Evolutionary conservation across 192 early-diverging fungal species (phyloP), one percentile per base, ranked within the genome.

Genomic region (Coemansia sp.): DNA sequence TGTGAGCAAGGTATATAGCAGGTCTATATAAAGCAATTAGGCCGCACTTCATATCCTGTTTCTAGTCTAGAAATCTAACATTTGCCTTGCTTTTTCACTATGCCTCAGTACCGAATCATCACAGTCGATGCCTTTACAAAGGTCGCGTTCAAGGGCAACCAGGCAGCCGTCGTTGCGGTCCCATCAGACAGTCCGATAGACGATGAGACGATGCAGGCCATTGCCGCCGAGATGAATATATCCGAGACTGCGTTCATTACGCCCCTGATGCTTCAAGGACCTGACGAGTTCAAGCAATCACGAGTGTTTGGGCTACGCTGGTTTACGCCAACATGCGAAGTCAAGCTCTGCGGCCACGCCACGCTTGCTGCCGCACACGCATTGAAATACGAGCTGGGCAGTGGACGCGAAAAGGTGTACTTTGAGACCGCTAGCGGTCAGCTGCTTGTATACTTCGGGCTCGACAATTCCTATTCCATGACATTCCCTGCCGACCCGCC

Each of bases 201-300:
- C 62, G 67, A 64, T 8, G 37, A 17, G 11, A 41, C 39, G 4
- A 67, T 78, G 72, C 62, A 67, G 17, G 32, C 63, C 19, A 61
- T 85, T 11, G 78, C 76, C 0, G 63, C 62, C 23, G 85, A 86
- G 27, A 72, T 86, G 78, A 84, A 81, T 61, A 53, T 78, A 11
- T 58, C 75, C 44, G 85, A 86, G 44, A 86, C 85, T 12, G 81
- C 85, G 4, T 86, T 81, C 36, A 6, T 86, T 14, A 69, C 64
- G 2, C 72, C 74, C 0, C 6, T 68, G 21, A 45, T 57, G 34
- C n/a, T 8, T 39, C 41, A 60, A 62, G 59, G 46, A 3, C 29
- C 57, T 12, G 36, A 66, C n/a, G 69, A 62, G 36, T 74, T 70
- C 48, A 42, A 19, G 11, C 31, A 12, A 3, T 34, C 64, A 29